Conservation (phyloP, 2,329 filamentous ascomycete genomes). For the Simplicillium sp. region DNA sequence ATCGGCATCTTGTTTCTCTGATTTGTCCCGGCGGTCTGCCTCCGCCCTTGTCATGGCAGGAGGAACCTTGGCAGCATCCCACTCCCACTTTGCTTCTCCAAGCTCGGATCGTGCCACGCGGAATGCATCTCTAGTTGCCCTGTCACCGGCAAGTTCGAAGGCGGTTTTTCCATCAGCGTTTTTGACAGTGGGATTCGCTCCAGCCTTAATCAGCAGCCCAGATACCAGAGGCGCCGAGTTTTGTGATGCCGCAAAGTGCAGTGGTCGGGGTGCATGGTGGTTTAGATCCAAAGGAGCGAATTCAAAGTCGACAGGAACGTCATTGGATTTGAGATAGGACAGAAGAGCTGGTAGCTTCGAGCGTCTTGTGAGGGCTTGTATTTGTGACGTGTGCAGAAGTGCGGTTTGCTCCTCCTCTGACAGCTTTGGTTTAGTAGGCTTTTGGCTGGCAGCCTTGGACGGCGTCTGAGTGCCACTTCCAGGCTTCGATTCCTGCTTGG, state of each 20-base stretch:
- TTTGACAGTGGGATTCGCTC: constrained; percentile 60
- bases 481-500: constrained; percentile 43
- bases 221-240: constrained; percentile 70
- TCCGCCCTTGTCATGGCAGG: constrained; percentile 60
- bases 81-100: constrained; percentile 68
- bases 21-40: constrained; percentile 56
- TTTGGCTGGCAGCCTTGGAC: constrained; percentile 29
- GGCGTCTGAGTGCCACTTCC: constrained; percentile 22
- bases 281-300: constrained; percentile 67
- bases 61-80: constrained; percentile 69
- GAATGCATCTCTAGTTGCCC: constrained; percentile 81
- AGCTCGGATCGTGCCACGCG: constrained; percentile 76
- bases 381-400: constrained; percentile 75
- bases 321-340: constrained; percentile 73
- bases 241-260: constrained; percentile 74
- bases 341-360: constrained; percentile 83
- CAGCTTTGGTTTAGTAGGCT: constrained; percentile 52
- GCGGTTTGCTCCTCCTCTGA: constrained; percentile 79
- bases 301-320: constrained; percentile 58
- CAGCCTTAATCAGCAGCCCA: constrained; percentile 65
- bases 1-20: constrained; percentile 61
- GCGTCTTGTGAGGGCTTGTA: constrained; percentile 79
- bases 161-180: constrained; percentile 75
- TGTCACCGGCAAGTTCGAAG: constrained; percentile 81
- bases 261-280: constrained; percentile 70